Conservation (phyloP, 1,284 basidiomycete genomes). For the Taiwanofungus camphoratus region DNA sequence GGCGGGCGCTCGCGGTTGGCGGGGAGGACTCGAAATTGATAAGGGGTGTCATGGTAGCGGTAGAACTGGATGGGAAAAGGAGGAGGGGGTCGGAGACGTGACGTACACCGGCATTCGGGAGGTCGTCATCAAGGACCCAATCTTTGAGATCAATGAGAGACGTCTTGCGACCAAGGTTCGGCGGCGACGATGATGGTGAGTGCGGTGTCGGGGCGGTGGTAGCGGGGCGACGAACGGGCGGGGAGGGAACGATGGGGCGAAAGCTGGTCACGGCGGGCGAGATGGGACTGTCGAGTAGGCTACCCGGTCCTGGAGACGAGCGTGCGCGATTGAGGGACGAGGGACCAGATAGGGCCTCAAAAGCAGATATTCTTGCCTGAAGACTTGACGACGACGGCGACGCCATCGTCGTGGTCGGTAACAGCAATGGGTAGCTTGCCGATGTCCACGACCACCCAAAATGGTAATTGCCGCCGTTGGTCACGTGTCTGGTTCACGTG, state of each 20-base stretch:
- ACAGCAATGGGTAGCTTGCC: neutral
- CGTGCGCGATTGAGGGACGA: slow-evolving; percentile 7
- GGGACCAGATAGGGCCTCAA: slow-evolving; percentile 33
- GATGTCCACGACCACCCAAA: neutral
- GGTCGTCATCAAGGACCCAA: slow-evolving; percentile 67
- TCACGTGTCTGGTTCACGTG: too few relatives aligned
- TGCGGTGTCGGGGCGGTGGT: slow-evolving; percentile 11
- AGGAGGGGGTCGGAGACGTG: slow-evolving; percentile 21
- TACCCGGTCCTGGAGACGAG: slow-evolving; percentile 25
- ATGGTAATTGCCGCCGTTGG: too few relatives aligned
- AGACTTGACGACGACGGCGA: slow-evolving; percentile 47
- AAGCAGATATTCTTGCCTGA: slow-evolving; percentile 54
- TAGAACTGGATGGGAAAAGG: neutral
- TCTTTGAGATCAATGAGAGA: slow-evolving; percentile 70
- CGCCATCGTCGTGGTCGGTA: neutral
- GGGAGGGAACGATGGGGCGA: slow-evolving; percentile 24
- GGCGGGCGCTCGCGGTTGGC: slow-evolving; percentile 17
- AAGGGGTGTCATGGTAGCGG: slow-evolving; percentile 34
- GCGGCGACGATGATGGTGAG: slow-evolving; percentile 49
- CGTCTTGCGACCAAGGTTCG: slow-evolving; percentile 47
- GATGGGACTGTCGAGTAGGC: slow-evolving; percentile 41
- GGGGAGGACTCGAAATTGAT: slow-evolving; percentile 47
- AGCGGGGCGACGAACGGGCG: slow-evolving; percentile 21
- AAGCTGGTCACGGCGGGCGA: slow-evolving; percentile 34
- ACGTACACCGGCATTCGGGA: slow-evolving; percentile 14